Conservation (phyloP, 73 alveolate genomes). For the Paramecium sexaurelia region DNA sequence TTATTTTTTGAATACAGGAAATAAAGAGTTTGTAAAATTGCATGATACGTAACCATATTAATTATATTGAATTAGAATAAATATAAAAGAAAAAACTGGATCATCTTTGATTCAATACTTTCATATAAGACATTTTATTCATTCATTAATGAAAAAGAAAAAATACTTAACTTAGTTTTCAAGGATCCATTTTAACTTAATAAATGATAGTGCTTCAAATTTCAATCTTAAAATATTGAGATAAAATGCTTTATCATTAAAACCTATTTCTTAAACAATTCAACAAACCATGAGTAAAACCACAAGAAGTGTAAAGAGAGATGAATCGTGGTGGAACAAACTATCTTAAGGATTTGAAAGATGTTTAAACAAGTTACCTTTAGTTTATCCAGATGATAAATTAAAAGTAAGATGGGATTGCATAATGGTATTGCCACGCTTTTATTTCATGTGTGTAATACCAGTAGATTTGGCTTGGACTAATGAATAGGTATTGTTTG, state of each 20-base stretch:
- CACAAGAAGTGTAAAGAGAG: neutral
- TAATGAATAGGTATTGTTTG: neutral
- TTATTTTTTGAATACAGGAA: neutral
- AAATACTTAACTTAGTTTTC: neutral
- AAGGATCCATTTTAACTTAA: neutral
- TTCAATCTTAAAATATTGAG: neutral
- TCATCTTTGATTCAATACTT: neutral
- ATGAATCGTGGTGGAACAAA: neutral
- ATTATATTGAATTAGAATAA: neutral
- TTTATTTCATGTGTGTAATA: constrained; percentile 5
- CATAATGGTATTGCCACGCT: neutral
- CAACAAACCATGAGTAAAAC: neutral
- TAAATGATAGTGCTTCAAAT: neutral
- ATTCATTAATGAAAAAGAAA: neutral
- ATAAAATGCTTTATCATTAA: neutral
- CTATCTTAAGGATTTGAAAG: neutral
- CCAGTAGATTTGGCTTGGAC: constrained; percentile 48
- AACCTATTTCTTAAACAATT: neutral
- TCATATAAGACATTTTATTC: neutral
- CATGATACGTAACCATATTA: neutral
- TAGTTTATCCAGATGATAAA: constrained; percentile 43
- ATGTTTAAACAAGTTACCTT: neutral
- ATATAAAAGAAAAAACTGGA: neutral
- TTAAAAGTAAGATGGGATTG: constrained; percentile 37
- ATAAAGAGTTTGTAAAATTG: neutral